Evolutionary conservation across 2,329 filamentous ascomycete genomes (phyloP).

Genomic region (Epichloe gansuensis): DNA sequence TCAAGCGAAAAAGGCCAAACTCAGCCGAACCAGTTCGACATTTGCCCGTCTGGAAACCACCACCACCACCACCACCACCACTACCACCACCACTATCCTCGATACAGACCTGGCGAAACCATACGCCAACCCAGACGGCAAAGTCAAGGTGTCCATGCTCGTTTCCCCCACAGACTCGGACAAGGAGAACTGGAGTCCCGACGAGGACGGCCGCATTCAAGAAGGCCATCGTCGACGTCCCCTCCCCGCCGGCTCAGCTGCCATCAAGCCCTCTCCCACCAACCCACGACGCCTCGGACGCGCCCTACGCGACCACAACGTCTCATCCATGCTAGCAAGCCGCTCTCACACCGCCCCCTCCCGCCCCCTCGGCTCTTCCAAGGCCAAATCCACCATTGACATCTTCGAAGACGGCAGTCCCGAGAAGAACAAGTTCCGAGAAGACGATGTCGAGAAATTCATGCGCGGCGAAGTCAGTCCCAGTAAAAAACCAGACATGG

Average conservation of each 20-base stretch:
- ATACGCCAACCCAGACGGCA: conserved; percentile 13
- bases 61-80: too few relatives aligned
- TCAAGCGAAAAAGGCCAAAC: conserved; percentile 47
- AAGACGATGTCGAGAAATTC: conserved; percentile 58
- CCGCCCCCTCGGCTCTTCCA: conserved; percentile 17
- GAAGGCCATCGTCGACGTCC: conserved; percentile 18
- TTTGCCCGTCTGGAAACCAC: conserved; percentile 42
- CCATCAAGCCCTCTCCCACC: conserved; percentile 10
- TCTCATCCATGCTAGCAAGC: conserved; percentile 19
- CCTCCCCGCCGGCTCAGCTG: conserved; percentile 19
- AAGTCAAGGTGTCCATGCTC: conserved; percentile 27
- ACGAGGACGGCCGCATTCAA: conserved; percentile 24
- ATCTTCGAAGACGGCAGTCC: conserved; percentile 39
- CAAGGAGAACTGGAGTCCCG: conserved; percentile 79
- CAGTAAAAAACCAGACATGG: conserved; percentile 68
- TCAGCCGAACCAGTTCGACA: conserved; percentile 49
- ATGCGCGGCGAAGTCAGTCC: conserved; percentile 55
- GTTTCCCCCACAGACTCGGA: conserved; percentile 56
- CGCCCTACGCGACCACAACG: conserved; percentile 27
- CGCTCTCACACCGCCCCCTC: conserved; percentile 30
- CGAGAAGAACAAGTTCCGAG: conserved; percentile 10
- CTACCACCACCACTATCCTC: conserved; percentile 10
- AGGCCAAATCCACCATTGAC: conserved; percentile 23
- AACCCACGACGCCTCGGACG: conserved; percentile 30
- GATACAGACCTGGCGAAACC: conserved; percentile 16